Conservation (phyloP, 2,329 filamentous ascomycete species). For the Beauveria sp. region DNA sequence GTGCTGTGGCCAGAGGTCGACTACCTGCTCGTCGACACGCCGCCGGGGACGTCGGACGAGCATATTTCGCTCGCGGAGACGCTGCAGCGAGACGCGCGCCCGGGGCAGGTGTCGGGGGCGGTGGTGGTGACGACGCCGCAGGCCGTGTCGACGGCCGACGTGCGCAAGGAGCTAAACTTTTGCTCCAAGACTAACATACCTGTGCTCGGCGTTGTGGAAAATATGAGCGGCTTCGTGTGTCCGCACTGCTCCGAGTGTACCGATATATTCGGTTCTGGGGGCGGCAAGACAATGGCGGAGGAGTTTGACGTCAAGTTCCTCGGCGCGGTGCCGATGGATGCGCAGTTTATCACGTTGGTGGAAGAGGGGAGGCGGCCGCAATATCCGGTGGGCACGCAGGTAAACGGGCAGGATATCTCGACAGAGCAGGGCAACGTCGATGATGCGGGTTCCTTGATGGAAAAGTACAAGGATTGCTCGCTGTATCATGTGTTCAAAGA, state of each 20-base stretch:
- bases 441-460: constrained; percentile 42
- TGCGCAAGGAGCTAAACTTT: constrained; percentile 91
- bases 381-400: constrained; percentile 61
- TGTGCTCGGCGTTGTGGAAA: constrained; percentile 87
- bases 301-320: constrained; percentile 81
- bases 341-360: constrained; percentile 80
- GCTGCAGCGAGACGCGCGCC: constrained; percentile 54
- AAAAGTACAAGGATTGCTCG: constrained; percentile 68
- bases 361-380: constrained; percentile 61
- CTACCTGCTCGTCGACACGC: constrained; percentile 90
- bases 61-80: constrained; percentile 93
- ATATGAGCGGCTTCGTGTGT: constrained; percentile 92
- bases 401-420: constrained; percentile 50
- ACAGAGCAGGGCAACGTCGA: constrained; percentile 16
- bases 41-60: constrained; percentile 92
- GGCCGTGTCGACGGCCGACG: constrained; percentile 86
- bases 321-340: constrained; percentile 84
- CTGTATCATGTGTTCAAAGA: constrained; percentile 59
- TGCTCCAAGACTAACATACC: constrained; percentile 75
- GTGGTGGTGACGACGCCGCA: constrained; percentile 96
- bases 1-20: constrained; percentile 85
- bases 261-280: constrained; percentile 87
- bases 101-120: constrained; percentile 71
- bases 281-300: constrained; percentile 79
- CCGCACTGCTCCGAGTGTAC: constrained; percentile 76